Conservation (phyloP, 2,329 filamentous ascomycete genomes). For the Aspergillus fumigatus region DNA sequence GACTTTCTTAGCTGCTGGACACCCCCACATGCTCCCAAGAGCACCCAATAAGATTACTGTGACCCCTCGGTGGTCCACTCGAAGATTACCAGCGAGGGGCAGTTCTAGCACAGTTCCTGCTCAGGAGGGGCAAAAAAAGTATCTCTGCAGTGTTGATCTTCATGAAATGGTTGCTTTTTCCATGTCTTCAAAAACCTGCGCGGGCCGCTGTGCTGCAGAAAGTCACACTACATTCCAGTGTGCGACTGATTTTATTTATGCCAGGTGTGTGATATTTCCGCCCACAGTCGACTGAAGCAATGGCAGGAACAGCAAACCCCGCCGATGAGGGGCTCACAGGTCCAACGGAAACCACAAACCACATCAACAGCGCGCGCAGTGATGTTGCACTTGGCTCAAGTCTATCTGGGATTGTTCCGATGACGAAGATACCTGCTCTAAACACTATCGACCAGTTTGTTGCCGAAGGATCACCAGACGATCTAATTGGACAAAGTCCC, state of each 20-base stretch:
- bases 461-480: conserved; percentile 4
- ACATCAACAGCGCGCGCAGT: background rate
- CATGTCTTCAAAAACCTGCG: background rate
- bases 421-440: conserved; percentile 24
- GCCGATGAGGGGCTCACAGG: conserved; percentile 1
- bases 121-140: background rate
- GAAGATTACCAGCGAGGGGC: background rate
- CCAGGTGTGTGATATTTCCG: conserved; percentile 12
- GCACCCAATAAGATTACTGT: background rate
- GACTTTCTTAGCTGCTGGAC: background rate
- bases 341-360: conserved; percentile 1
- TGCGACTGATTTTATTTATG: background rate
- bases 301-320: conserved; percentile 10
- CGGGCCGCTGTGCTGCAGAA: background rate
- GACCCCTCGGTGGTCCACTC: background rate
- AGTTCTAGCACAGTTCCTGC: background rate
- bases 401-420: conserved; percentile 10
- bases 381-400: background rate
- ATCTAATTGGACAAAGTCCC: conserved; percentile 6
- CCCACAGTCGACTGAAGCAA: conserved; percentile 14
- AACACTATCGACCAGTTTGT: conserved; percentile 23
- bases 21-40: too few relatives aligned
- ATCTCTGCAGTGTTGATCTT: background rate
- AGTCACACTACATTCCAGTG: background rate
- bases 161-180: background rate